Evolutionary conservation across 805 yeast genomes (phyloP).

Genomic region (Candida broadrunensis): DNA sequence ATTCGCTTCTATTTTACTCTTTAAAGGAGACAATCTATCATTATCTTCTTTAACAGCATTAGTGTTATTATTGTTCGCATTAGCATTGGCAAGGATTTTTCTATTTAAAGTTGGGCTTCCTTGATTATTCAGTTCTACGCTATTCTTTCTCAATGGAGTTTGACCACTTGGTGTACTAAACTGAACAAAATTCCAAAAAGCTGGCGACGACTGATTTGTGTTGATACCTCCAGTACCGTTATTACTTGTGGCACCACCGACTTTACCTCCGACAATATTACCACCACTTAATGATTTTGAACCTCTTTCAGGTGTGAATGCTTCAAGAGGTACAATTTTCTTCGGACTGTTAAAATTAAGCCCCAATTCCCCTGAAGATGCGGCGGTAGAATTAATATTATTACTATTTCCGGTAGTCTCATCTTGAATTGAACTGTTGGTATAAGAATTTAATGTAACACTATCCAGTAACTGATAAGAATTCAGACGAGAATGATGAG

Average conservation of each 20-base stretch:
- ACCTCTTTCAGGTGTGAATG: slow-evolving; percentile 45
- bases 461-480: slow-evolving; percentile 12
- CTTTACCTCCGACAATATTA: slow-evolving; percentile 2
- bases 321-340: slow-evolving; percentile 39
- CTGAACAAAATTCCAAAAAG: slow-evolving; percentile 90
- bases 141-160: slow-evolving; percentile 37
- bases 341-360: slow-evolving; percentile 42
- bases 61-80: neutral
- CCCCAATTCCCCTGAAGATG: slow-evolving; percentile 29
- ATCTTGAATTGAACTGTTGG: slow-evolving; percentile 8
- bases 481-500: slow-evolving; percentile 25
- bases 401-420: slow-evolving; percentile 12
- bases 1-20: neutral
- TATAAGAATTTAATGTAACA: slow-evolving; percentile 2
- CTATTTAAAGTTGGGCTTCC: slow-evolving; percentile 40
- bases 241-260: slow-evolving; percentile 13
- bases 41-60: slow-evolving; percentile 1
- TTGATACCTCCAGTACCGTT: slow-evolving; percentile 24
- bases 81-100: slow-evolving; percentile 13
- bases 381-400: slow-evolving; percentile 18
- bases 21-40: neutral
- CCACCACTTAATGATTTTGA: slow-evolving; percentile 20
- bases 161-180: slow-evolving; percentile 51
- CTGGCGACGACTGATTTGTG: slow-evolving; percentile 72
- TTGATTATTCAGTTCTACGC: slow-evolving; percentile 36